Evolutionary conservation across 345 rosid genomes (phyloP), one percentile per base, ranked within the genome.

Genomic region (Syzygium jambos): DNA sequence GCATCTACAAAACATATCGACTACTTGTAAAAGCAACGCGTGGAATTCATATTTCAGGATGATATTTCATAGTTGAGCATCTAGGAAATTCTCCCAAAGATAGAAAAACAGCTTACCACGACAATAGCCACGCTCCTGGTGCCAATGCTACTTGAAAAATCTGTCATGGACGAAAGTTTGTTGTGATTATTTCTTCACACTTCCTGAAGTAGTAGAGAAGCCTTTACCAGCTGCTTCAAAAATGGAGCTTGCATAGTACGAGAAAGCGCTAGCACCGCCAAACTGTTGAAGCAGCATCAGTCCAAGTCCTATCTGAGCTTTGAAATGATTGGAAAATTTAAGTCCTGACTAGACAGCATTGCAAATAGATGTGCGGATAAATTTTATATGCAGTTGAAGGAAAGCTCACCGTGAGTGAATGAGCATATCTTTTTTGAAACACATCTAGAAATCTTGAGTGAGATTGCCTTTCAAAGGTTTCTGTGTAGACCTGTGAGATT

Each of bases 281-380:
- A 95, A 89, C 87, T 94, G 95, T 80, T 95, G 96, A 27, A 95
- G 89, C 34, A 94, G 85, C 96, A 96, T 92, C 78, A 95, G 87
- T 52, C 97, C 98, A 54, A 93, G 87, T 27, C 94, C 96, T 38
- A 92, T 89, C 98, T 96, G 57, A 84, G 55, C 63, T 52, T 86
- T 38, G 54, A 29, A 85, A 52, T 15, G n/a, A n/a, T 17, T 61
- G 41, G n/a, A 38, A 89, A 80, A n/a, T 19, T 63, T 57, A 63
- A 86, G 78, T 68, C 78, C 46, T 68, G 12, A 34, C 78, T 34
- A 34, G 7, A 68, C 13, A 68, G 46, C 4, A 34, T 17, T 34
- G 80, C 51, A n/a, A 29, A 11, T 27, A 52, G 21, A 61, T 54
- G 22, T 52, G 41, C 4, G 0, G 29, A 38, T 51, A 78, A 52